phyloP scores from a whole-genome alignment of 75 land plant species.

The Selaginella tamariscina region DNA sequence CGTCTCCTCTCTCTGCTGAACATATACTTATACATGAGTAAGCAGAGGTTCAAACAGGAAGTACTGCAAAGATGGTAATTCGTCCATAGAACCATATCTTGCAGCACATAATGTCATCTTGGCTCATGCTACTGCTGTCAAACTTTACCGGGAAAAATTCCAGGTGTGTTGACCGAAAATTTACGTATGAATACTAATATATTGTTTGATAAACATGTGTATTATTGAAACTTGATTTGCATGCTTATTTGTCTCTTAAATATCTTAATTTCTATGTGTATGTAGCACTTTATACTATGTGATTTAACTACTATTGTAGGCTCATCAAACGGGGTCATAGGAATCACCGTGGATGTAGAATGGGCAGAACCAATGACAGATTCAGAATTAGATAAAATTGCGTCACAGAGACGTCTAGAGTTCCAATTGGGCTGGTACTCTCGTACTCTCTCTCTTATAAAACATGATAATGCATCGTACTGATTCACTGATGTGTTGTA shows the following conservation, averaged over 20 bases:
- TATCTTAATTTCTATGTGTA: background rate
- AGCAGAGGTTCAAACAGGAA: conserved; percentile 23
- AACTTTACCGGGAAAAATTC: conserved; percentile 47
- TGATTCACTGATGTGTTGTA: background rate
- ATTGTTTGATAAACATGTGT: background rate
- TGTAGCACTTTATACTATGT: no score
- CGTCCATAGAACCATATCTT: conserved; percentile 48
- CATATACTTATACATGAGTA: no score
- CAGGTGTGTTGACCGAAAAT: conserved; percentile 29
- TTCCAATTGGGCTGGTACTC: conserved; percentile 75
- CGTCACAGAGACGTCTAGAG: conserved; percentile 61
- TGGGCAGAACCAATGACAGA: conserved; percentile 72
- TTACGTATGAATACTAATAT: background rate
- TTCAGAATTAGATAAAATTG: conserved; percentile 35
- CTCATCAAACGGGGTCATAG: conserved; percentile 54
- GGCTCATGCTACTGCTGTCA: conserved; percentile 67
- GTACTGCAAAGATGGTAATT: conserved; percentile 15
- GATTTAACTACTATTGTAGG: no score
- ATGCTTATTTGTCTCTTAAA: background rate
- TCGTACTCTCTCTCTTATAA: background rate
- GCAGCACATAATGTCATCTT: conserved; percentile 56
- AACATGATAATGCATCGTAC: background rate
- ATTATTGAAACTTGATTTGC: background rate
- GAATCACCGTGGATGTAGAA: conserved; percentile 67
- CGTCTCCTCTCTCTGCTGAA: no score